Percentiles rank a stretch among this genome's conserved stretches.
Conservation (phyloP, 345 rosid species). For the Alliaria petiolata region DNA sequence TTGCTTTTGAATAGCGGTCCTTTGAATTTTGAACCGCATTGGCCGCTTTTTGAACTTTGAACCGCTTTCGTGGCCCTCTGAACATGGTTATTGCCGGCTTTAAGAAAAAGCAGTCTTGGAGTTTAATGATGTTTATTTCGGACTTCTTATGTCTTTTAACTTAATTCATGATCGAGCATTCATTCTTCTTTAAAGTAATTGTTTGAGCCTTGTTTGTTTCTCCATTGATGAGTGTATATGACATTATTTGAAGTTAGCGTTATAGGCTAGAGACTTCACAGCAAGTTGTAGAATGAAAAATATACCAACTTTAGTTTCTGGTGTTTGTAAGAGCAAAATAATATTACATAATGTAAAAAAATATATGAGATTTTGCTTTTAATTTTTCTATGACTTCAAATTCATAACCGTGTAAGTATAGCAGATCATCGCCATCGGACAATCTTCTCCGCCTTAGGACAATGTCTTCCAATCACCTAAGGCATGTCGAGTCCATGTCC, state of each 20-base stretch:
- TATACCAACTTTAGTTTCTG: background rate
- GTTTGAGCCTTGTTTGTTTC: background rate
- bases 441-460: conserved; percentile 8
- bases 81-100: background rate
- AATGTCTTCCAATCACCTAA: conserved; percentile 33
- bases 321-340: background rate
- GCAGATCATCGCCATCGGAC: conserved; percentile 11
- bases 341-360: background rate
- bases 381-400: background rate
- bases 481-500: conserved; percentile 64
- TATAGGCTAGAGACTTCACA: background rate
- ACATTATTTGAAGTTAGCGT: too few relatives aligned
- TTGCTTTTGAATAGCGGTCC: background rate
- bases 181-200: background rate
- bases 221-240: too few relatives aligned
- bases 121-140: background rate
- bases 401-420: background rate
- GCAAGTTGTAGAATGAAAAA: background rate
- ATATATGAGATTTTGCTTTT: background rate
- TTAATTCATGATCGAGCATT: background rate
- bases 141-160: background rate
- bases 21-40: too few relatives aligned
- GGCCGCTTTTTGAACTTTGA: background rate
- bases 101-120: background rate
- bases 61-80: background rate